phyloP scores from a whole-genome alignment of 495 filamentous ascomycete species.

The Aspergillus nanangensis region DNA sequence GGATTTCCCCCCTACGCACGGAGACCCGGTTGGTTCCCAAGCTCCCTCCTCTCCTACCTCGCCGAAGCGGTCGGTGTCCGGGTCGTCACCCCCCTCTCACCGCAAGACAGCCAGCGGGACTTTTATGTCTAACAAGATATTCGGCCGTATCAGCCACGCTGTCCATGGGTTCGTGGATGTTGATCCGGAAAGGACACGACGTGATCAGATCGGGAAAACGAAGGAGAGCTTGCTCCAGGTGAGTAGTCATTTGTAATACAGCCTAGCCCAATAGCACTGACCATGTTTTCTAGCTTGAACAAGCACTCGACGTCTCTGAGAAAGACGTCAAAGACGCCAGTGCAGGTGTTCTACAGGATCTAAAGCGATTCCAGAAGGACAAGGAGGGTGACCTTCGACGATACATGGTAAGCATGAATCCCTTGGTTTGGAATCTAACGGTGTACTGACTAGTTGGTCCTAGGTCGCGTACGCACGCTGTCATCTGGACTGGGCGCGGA shows the following conservation, averaged over 20 bases:
- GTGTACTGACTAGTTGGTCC: slow-evolving; percentile 8
- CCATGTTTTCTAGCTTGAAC: slow-evolving; percentile 62
- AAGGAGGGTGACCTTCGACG: slow-evolving; percentile 91
- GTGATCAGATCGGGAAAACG: slow-evolving; percentile 94
- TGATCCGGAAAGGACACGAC: slow-evolving; percentile 85
- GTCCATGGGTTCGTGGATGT: slow-evolving; percentile 94
- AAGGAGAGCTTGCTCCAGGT: slow-evolving; percentile 66
- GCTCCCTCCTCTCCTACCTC: slow-evolving; percentile 45
- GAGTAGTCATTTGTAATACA: slow-evolving; percentile 12
- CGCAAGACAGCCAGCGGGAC: slow-evolving; percentile 72
- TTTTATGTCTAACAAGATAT: slow-evolving; percentile 88
- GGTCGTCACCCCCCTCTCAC: slow-evolving; percentile 41
- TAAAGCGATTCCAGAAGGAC: slow-evolving; percentile 87
- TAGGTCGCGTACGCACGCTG: slow-evolving; percentile 90
- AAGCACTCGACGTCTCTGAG: slow-evolving; percentile 78
- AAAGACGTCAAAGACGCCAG: slow-evolving; percentile 91
- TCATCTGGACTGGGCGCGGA: slow-evolving; percentile 97
- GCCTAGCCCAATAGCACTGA: slow-evolving; percentile 3
- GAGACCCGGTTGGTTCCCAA: slow-evolving; percentile 56
- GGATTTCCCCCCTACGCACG: slow-evolving; percentile 88
- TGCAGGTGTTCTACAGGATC: slow-evolving; percentile 75
- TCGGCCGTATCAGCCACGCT: slow-evolving; percentile 89
- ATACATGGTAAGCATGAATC: slow-evolving; percentile 74
- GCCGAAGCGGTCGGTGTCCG: slow-evolving; percentile 26
- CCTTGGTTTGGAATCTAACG: neutral